Evolutionary conservation across 441 rosid genomes (phyloP), one percentile per base, ranked within the genome.

Genomic region (Eutrema salsugineum): DNA sequence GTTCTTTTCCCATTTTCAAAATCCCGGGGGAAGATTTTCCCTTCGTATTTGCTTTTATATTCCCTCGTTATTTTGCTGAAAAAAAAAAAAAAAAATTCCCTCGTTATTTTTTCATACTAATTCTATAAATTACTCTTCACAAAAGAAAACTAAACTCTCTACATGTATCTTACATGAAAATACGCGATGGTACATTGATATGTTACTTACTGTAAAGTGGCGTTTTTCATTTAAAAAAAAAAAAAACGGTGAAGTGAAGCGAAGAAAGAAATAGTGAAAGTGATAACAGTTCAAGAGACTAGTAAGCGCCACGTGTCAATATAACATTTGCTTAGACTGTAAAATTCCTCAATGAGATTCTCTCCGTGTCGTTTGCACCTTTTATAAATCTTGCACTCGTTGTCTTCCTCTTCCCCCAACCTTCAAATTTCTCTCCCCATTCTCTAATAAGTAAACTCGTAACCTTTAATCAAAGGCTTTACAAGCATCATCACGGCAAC

Each of bases 311-410:
- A 74, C 78, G 69, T 75, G 78, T 54, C 60, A 62, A n/a, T 1
- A 0, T 12, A 5, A 1, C 2, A 63, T 54, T 53, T 8, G 74
- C 22, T 38, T 2, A 54, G 44, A 62, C 46, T 24, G 64, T 62
- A 60, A 67, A 43, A 68, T 12, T 61, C 40, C 16, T 49, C 0
- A 6, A 17, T 12, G 39, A 40, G 73, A 74, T 32, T 66, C 56
- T 24, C 55, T 35, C 12, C 50, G 55, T 50, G 56, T 66, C 11
- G 5, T 8, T 0, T 11, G 43, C 10, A n/a, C 5, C 19, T 15
- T 44, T 35, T 75, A 75, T 68, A 75, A 75, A 75, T 11, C 15
- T 44, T 67, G 68, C 68, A 59, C 68, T 75, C 74, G 22, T 68
- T 54, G 65, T 75, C 79, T 62, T 75, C 46, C 66, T 20, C 54